Evolutionary conservation across 192 early-diverging fungal genomes (phyloP).

Genomic region (Paraglomus brasilianum): DNA sequence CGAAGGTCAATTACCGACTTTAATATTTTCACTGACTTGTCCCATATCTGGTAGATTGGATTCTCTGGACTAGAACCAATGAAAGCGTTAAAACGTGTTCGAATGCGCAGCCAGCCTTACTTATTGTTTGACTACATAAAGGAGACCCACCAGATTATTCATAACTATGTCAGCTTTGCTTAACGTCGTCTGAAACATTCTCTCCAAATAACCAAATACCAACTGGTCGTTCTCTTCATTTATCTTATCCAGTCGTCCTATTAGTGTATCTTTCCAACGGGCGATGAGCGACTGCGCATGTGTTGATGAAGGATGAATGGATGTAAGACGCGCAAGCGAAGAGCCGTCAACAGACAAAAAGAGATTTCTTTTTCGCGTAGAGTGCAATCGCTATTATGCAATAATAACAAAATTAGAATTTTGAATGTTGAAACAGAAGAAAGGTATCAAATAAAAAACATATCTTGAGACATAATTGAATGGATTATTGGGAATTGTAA

Average conservation of each 20-base stretch:
- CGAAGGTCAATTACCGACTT: conserved; percentile 36
- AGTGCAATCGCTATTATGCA: conserved; percentile 45
- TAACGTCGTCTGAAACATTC: conserved; percentile 35
- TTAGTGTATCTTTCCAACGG: conserved; percentile 48
- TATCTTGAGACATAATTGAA: conserved; percentile 52
- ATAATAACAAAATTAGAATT: not conserved
- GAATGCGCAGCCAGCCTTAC: not conserved
- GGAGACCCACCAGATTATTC: conserved; percentile 32
- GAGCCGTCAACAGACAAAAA: conserved; percentile 47
- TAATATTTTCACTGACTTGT: conserved; percentile 34
- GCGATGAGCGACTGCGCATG: conserved; percentile 37
- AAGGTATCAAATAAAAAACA: conserved; percentile 23
- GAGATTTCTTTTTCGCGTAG: conserved; percentile 48
- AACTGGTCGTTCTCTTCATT: conserved; percentile 42
- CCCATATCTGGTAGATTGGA: conserved; percentile 40
- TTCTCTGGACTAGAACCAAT: conserved; percentile 24
- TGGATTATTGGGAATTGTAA: conserved; percentile 50
- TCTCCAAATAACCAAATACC: conserved; percentile 35
- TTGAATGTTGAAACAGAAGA: not conserved
- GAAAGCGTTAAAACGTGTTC: not conserved
- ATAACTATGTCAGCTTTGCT: conserved; percentile 18
- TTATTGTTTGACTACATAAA: too few relatives aligned
- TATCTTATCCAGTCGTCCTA: conserved; percentile 46
- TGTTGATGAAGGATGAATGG: conserved; percentile 27
- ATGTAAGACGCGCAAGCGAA: conserved; percentile 44